These are phyloP conservation scores for Cicer chorassanicum DNA, from an alignment of 306 rosid genomes.

Conservation along the genomic window DNA sequence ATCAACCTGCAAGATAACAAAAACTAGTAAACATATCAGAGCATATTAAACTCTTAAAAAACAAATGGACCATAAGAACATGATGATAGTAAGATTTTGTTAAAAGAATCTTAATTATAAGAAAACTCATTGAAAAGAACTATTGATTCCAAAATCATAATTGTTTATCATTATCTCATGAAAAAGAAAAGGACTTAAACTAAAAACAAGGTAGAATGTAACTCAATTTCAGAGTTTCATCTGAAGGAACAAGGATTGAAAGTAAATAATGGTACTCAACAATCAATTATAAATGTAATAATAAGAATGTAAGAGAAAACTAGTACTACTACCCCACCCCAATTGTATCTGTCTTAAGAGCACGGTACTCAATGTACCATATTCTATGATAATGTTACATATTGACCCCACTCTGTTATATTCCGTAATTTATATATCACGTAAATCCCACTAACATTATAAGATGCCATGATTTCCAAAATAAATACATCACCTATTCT, in stretches of 20 bases:
- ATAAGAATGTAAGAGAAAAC: slow-evolving; percentile 2
- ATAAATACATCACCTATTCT: slow-evolving; percentile 30
- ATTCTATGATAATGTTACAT: not conserved
- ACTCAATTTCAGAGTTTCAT: not conserved
- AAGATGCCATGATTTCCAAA: slow-evolving; percentile 10
- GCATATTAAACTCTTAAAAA: not conserved
- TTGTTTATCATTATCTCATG: no score
- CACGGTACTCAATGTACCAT: slow-evolving; percentile 9
- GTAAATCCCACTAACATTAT: slow-evolving; percentile 24
- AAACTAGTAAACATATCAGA: not conserved
- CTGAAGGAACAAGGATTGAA: not conserved
- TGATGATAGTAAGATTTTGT: no score
- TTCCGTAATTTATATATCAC: slow-evolving; percentile 37
- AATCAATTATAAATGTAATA: not conserved
- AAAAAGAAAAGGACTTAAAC: not conserved
- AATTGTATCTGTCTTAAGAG: slow-evolving; percentile 1
- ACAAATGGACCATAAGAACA: not conserved
- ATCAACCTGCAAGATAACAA: slow-evolving; percentile 48
- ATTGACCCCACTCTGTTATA: not conserved
- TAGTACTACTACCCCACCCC: not conserved
- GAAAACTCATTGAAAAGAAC: no score
- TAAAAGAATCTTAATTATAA: no score
- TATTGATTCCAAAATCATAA: no score
- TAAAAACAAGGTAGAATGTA: not conserved
- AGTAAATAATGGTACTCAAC: slow-evolving; percentile 1